These are phyloP conservation scores for Calocera viscosa DNA, from an alignment of 768 basidiomycete species.

Conservation along the genomic window DNA sequence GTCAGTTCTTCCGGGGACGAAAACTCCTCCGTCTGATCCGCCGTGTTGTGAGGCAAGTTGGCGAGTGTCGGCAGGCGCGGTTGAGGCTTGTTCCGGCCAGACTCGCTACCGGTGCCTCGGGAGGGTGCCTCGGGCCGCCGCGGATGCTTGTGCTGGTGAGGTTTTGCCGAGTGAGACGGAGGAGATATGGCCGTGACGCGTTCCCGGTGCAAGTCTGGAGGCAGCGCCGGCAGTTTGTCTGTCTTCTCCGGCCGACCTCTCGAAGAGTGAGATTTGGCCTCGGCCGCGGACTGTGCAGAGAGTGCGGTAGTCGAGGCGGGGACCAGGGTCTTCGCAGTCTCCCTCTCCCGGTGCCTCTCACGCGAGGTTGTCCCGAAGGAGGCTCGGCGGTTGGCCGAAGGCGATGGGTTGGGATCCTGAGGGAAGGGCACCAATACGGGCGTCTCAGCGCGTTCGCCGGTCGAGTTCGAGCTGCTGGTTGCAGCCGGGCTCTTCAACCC, in stretches of 20 bases:
- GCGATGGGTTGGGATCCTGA: background rate
- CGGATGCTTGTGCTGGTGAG: background rate
- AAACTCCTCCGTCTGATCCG: background rate
- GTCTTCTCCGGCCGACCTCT: background rate
- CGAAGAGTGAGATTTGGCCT: background rate
- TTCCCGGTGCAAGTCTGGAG: background rate
- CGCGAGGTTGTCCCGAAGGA: background rate
- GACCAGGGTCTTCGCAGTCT: background rate
- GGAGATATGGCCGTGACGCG: background rate
- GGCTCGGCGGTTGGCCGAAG: background rate
- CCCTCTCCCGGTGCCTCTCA: background rate
- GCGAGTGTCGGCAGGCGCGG: background rate
- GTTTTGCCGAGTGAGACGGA: background rate
- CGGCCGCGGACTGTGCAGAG: background rate
- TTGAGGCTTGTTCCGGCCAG: background rate
- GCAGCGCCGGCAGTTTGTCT: background rate
- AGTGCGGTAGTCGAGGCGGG: background rate
- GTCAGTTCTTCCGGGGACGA: background rate
- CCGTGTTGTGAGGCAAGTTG: background rate
- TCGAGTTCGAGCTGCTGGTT: background rate
- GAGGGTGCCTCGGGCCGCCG: too few species aligned
- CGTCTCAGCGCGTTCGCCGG: slow-evolving; percentile 3
- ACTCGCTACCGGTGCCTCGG: too few species aligned
- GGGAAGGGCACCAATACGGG: background rate
- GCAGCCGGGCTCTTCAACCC: background rate